Percentiles rank a stretch among this genome's conserved stretches.
phyloP scores from a whole-genome alignment of 169 alveolate species.

The Cryptosporidium ubiquitum region DNA sequence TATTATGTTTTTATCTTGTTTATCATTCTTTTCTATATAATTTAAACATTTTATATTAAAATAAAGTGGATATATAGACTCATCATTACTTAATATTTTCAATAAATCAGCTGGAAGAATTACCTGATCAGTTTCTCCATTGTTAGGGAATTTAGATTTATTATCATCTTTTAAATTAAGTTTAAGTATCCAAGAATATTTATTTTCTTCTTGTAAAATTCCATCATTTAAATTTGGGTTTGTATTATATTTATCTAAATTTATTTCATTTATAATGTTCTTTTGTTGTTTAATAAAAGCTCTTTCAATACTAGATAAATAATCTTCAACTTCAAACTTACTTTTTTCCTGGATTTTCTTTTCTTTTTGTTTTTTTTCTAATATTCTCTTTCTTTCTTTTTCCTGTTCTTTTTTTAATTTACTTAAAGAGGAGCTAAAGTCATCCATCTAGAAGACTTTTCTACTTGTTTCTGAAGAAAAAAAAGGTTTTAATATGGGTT shows the following conservation, averaged over 20 bases:
- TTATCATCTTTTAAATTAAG: neutral
- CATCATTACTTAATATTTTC: conserved; percentile 7
- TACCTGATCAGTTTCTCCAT: conserved; percentile 60
- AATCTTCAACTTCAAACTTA: conserved; percentile 1
- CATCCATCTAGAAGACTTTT: neutral
- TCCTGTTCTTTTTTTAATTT: neutral
- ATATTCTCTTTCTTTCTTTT: neutral
- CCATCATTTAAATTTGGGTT: neutral
- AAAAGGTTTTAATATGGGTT: too few species aligned
- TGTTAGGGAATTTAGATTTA: conserved; percentile 1
- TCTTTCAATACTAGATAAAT: conserved; percentile 41
- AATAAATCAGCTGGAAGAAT: conserved; percentile 21
- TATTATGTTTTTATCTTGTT: neutral
- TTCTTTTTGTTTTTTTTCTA: neutral
- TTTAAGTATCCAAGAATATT: conserved; percentile 31
- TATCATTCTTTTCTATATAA: neutral
- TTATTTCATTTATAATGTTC: neutral
- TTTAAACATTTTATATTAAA: conserved; percentile 36
- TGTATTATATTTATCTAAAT: neutral
- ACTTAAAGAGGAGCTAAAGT: neutral
- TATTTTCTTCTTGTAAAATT: neutral
- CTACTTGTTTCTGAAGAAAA: too few species aligned
- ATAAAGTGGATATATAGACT: conserved; percentile 41
- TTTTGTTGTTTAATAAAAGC: conserved; percentile 22
- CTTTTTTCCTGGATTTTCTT: neutral